Evolutionary conservation across 176 grass and related monocot species (phyloP).

Genomic region (Eremochloa ophiuroides): DNA sequence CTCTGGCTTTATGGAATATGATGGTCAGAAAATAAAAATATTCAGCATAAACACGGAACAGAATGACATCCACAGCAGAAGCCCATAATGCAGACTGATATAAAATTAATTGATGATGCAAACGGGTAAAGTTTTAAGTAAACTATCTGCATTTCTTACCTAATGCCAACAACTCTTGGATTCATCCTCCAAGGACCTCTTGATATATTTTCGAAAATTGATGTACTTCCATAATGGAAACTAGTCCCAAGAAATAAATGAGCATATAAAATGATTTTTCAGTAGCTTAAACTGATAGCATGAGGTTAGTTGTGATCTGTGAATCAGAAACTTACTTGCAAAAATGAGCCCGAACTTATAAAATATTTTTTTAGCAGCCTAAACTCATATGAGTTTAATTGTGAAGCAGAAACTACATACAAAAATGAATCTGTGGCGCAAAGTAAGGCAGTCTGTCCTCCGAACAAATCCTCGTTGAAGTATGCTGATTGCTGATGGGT

Average conservation of each 20-base stretch:
- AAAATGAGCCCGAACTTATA: conserved; percentile 48
- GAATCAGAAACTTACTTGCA: conserved; percentile 40
- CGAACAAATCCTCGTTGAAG: conserved; percentile 37
- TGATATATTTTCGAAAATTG: conserved; percentile 77
- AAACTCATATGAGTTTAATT: background rate
- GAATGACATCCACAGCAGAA: conserved; percentile 54
- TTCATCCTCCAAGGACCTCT: conserved; percentile 77
- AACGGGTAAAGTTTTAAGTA: background rate
- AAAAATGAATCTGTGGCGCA: conserved; percentile 70
- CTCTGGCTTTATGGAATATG: conserved; percentile 18
- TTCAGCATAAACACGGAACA: conserved; percentile 65
- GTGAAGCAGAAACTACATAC: background rate
- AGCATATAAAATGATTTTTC: conserved; percentile 20
- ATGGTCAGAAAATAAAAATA: background rate
- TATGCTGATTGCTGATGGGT: no score
- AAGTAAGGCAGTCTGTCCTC: conserved; percentile 65
- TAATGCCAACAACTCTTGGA: conserved; percentile 87
- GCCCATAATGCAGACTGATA: conserved; percentile 71
- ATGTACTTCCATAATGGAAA: conserved; percentile 19
- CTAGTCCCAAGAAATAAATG: conserved; percentile 52
- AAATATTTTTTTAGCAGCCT: background rate
- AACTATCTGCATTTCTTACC: conserved; percentile 30
- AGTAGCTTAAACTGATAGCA: background rate
- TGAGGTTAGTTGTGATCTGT: background rate
- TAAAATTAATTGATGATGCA: conserved; percentile 12